Conservation (phyloP, 225 moss, liverwort and hornwort genomes). For the Climacium dendroides region DNA sequence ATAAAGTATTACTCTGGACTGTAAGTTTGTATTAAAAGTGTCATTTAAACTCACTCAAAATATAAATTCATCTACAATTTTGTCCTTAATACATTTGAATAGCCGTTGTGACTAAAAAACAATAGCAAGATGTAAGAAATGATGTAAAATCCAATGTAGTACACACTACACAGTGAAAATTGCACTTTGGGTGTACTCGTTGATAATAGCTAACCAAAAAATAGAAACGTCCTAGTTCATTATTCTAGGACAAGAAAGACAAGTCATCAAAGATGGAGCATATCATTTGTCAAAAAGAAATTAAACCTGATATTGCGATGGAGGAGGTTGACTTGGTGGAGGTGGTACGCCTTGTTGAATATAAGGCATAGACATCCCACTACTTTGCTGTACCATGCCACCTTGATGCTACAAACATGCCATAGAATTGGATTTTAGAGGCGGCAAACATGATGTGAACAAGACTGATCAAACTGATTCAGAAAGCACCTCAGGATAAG, state of each 20-base stretch:
- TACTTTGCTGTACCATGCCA: conserved; percentile 62
- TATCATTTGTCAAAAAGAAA: not conserved
- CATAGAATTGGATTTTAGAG: not conserved
- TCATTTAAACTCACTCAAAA: not conserved
- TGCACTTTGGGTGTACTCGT: not conserved
- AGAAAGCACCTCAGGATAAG: not conserved
- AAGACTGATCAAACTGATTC: not conserved
- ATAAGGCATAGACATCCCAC: conserved; percentile 67
- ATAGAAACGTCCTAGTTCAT: not conserved
- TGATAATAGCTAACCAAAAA: not conserved
- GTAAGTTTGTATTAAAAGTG: not conserved
- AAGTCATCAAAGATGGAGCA: not conserved
- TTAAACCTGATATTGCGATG: conserved; percentile 68
- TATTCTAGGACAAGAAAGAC: not conserved
- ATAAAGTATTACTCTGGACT: not conserved
- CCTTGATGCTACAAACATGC: conserved; percentile 40
- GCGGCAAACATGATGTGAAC: not conserved
- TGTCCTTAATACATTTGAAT: not conserved
- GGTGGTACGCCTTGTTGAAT: conserved; percentile 77
- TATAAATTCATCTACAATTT: not conserved
- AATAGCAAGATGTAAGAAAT: not conserved
- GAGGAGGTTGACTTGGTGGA: conserved; percentile 66
- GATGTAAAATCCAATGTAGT: not conserved
- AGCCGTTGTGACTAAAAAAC: not conserved
- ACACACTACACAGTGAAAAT: not conserved